These are phyloP conservation scores for Dactylellina drechsleri DNA, from an alignment of 2,329 filamentous ascomycete species.

Conservation along the genomic window DNA sequence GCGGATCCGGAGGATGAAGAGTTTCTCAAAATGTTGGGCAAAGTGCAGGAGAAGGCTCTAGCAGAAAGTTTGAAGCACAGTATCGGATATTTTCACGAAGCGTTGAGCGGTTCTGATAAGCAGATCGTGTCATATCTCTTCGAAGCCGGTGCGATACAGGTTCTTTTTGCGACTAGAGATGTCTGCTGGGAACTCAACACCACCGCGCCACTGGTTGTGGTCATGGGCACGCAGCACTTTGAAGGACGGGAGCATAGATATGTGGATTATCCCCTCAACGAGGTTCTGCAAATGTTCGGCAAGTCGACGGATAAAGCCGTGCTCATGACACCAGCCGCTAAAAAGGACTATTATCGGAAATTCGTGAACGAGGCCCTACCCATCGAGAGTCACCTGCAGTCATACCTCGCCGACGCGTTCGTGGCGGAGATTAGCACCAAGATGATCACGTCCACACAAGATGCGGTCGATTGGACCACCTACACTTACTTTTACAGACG, in stretches of 20 bases:
- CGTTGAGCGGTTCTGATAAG: slow-evolving; percentile 86
- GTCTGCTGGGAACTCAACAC: slow-evolving; percentile 95
- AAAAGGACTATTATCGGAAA: slow-evolving; percentile 98
- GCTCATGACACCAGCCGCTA: slow-evolving; percentile 94
- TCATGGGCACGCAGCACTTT: slow-evolving; percentile 98
- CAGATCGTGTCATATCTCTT: slow-evolving; percentile 93
- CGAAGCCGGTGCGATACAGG: slow-evolving; percentile 86
- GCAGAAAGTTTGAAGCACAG: slow-evolving; percentile 91
- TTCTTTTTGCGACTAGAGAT: slow-evolving; percentile 83
- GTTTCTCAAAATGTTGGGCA: slow-evolving; percentile 74
- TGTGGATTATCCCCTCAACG: slow-evolving; percentile 92
- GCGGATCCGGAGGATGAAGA: slow-evolving; percentile 82
- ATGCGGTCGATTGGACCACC: slow-evolving; percentile 97
- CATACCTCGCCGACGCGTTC: slow-evolving; percentile 93
- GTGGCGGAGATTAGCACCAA: slow-evolving; percentile 97
- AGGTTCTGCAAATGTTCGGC: slow-evolving; percentile 97
- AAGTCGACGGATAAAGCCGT: slow-evolving; percentile 90
- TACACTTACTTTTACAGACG: slow-evolving; percentile 99
- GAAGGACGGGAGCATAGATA: slow-evolving; percentile 97
- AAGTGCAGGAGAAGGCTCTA: slow-evolving; percentile 84
- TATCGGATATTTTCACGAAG: slow-evolving; percentile 97
- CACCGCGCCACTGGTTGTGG: slow-evolving; percentile 87
- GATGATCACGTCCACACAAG: slow-evolving; percentile 93
- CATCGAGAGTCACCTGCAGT: slow-evolving; percentile 91
- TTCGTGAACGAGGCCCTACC: slow-evolving; percentile 96